Evolutionary conservation across 371 early-diverging fungal genomes (phyloP), one percentile per base, ranked within the genome.

Genomic region (Mortierella sp.): DNA sequence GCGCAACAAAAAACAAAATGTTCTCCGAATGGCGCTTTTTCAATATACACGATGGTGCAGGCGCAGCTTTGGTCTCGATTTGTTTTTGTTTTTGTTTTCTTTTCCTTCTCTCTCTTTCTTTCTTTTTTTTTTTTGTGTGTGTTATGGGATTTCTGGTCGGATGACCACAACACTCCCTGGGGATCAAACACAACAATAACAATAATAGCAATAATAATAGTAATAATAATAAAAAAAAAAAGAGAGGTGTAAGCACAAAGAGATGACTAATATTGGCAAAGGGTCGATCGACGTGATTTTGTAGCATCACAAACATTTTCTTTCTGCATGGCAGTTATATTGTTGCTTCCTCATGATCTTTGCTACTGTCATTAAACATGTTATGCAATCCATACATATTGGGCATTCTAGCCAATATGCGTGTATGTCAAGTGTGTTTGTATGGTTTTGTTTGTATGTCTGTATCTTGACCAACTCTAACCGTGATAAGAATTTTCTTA

Each of bases 401-500:
- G 32, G 30, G 26, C 30, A 43, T 30, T 30, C 63, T 37, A 35
- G 24, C 62, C 5, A 26, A 24, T 22, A 30, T 30, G 30, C 30
- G 30, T 47, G 47, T 28, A 14, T 45, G 47, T 45, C 30, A 30
- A 30, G 30, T 30, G 6, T 45, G 47, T 45, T 45, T 45, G 47
- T 18, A 45, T 45, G 47, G 2, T 45, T 45, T 45, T 45, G 18
- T 14, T 20, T 51, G 51, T 51, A 18, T 51, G n/a, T n/a, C n/a
- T n/a, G n/a, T n/a, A n/a, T 20, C 1, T 32, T 4, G n/a, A 10
- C 51, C 43, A 69, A 69, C 70, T 69, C 62, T 69, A 69, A 54
- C 52, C 51, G 70, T 40, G 55, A 69, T 69, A 69, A 69, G 70
- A 69, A 69, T 69, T 62, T 64, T 62, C 58, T 58, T 58, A 18